Conservation (phyloP, 805 yeast genomes). For the Sugiyamaella qingdaonensis region DNA sequence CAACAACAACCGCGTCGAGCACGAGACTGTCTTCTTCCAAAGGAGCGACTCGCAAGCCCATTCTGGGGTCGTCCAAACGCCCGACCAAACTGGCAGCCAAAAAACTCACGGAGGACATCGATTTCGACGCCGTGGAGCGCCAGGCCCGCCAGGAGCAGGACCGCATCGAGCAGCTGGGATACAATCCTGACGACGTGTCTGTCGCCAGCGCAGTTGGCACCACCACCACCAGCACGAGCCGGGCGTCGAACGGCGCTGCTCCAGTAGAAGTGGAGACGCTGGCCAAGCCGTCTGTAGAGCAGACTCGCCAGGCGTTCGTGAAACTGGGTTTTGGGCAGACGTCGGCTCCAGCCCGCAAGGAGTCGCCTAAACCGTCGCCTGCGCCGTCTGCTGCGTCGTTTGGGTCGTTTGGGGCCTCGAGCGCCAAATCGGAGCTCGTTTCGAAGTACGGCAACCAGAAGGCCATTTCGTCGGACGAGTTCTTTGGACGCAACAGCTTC, state of each 20-base stretch:
- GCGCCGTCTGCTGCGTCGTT: constrained; percentile 13
- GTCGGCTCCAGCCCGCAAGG: constrained; percentile 43
- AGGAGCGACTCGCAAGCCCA: constrained; percentile 10
- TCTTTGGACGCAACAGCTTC: constrained; percentile 81
- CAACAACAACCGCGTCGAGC: constrained; percentile 8
- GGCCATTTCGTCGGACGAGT: constrained; percentile 94
- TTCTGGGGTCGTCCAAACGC: constrained; percentile 31
- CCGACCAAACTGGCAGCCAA: constrained; percentile 30
- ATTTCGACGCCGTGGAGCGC: constrained; percentile 64
- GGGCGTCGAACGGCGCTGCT: not conserved
- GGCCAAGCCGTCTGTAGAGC: constrained; percentile 15
- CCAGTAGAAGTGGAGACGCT: not conserved
- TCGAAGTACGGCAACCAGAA: constrained; percentile 80
- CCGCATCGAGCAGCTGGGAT: constrained; percentile 46
- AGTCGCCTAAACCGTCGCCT: constrained; percentile 20
- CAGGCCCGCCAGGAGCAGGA: constrained; percentile 82
- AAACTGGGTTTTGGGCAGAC: constrained; percentile 87
- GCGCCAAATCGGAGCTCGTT: constrained; percentile 28
- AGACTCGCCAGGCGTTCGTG: constrained; percentile 17
- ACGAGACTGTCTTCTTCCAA: constrained; percentile 12
- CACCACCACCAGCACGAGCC: not conserved
- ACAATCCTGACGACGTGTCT: constrained; percentile 35
- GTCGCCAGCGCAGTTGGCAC: not conserved
- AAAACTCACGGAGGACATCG: constrained; percentile 44
- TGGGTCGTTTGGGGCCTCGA: constrained; percentile 10